A percentile compares a stretch with the other conserved stretches of the same genome.
phyloP scores from a whole-genome alignment of 371 early-diverging fungal genomes.

The Phascolomyces articulosus region DNA sequence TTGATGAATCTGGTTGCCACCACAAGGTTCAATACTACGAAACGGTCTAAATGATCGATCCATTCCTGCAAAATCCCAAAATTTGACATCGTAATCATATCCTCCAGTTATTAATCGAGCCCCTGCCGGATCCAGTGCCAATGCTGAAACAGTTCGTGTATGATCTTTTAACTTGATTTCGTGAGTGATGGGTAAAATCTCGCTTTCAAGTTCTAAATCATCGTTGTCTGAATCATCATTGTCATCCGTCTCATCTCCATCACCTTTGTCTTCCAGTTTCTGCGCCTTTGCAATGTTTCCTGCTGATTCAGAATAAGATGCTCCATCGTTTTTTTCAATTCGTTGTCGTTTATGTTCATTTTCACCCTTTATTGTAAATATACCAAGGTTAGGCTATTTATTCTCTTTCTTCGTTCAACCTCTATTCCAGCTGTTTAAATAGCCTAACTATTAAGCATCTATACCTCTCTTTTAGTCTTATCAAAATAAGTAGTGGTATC shows the following conservation, averaged over 20 bases:
- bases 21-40: constrained; percentile 79
- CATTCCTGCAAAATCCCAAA: constrained; percentile 96
- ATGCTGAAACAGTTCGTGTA: constrained; percentile 73
- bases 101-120: constrained; percentile 81
- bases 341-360: constrained; percentile 9
- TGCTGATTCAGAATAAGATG: neutral
- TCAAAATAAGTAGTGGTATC: constrained; percentile 35
- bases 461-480: constrained; percentile 50
- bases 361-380: neutral
- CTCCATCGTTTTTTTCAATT: neutral
- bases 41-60: constrained; percentile 77
- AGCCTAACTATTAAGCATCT: neutral
- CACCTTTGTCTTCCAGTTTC: constrained; percentile 36
- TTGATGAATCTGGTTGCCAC: constrained; percentile 86
- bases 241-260: constrained; percentile 28
- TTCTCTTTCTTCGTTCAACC: neutral
- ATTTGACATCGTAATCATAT: constrained; percentile 79
- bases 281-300: constrained; percentile 19
- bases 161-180: constrained; percentile 73
- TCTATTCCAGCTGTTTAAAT: too few relatives aligned
- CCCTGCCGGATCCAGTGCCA: constrained; percentile 86
- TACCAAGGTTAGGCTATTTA: neutral
- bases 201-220: constrained; percentile 23
- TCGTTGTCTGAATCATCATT: constrained; percentile 30
- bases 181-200: constrained; percentile 68